Base-by-base conservation (phyloP, 768 basidiomycete species). In the Daedaleopsis nitida region DNA sequence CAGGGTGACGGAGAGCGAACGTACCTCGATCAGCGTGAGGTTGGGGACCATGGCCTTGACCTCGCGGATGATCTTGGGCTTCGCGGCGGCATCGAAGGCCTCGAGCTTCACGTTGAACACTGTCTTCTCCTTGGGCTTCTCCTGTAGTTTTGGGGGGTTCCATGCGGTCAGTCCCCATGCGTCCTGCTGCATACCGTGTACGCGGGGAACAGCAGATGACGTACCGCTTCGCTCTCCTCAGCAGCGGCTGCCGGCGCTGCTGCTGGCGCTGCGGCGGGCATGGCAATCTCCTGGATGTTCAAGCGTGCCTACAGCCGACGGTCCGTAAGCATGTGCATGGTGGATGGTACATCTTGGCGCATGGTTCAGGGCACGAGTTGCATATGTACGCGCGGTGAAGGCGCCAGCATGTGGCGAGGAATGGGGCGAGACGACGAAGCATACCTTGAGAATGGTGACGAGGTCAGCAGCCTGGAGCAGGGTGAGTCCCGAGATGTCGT, bases 91-190 rank as follows among this genome's bases (percentile, higher is more conserved):
- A 63, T 97, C 96, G 70, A 98, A 97, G 50, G 94, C 94, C 72
- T 96, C 94, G 44, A 99, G 84, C 76, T 87, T 94, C 71, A 98
- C 91, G 68, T 88, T 96, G 79, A 99, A 99, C 37, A 96, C 83
- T 17, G 95, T 97, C 87, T 98, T 98, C 80, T 98, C 97, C 79
- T 97, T 98, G 52, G 95, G 95, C 72, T 96, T 97, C 75, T 94
- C 94, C 88, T 94, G 64, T 11, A 32, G 34, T 52, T 27, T n/a
- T 2, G 21, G 4, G 21, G 4, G 14, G 37, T 54, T 21, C 59
- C 49, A 23, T 38, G 49, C 32, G 44, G 44, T 13, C 37, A 14
- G 5, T n/a, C 32, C 34, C 17, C 11, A 42, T 17, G 13, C 13
- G 39, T 42, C 39, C 17, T 13, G 11, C 39, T 42, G 24, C 19